Conservation (phyloP, 768 basidiomycete genomes). For the Hericium alpestre region DNA sequence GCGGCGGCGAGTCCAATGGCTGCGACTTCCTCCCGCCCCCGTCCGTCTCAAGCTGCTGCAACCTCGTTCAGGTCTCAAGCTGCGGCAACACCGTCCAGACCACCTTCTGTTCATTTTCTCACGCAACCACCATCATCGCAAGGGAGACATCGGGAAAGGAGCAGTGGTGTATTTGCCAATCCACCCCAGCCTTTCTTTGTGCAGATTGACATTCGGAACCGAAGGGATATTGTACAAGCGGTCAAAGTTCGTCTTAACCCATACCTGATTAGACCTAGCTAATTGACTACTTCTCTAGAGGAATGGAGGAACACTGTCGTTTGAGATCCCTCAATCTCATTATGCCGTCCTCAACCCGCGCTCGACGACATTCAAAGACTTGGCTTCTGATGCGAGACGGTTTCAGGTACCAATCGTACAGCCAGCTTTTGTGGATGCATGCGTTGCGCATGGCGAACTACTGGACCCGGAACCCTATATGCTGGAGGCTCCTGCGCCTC, state of each 20-base stretch:
- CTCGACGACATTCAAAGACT: neutral
- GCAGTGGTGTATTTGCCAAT: neutral
- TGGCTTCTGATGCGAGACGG: neutral
- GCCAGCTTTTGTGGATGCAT: neutral
- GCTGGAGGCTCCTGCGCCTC: neutral
- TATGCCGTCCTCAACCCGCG: neutral
- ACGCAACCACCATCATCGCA: too few species aligned
- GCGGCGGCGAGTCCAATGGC: too few species aligned
- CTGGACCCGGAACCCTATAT: neutral
- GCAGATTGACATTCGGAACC: neutral
- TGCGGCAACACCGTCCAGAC: too few species aligned
- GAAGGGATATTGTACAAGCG: constrained; percentile 1
- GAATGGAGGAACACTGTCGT: neutral
- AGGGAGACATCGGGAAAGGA: too few species aligned
- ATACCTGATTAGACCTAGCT: neutral
- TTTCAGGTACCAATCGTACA: neutral
- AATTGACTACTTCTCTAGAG: neutral
- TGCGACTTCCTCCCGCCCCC: too few species aligned
- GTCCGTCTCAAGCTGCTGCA: too few species aligned
- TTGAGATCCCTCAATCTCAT: neutral
- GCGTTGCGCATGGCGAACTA: neutral
- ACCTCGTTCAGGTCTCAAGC: too few species aligned
- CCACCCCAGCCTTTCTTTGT: neutral
- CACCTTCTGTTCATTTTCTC: neutral
- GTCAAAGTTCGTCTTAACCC: neutral